Percentiles rank a stretch among this genome's conserved stretches.
Evolutionary conservation across 1,284 basidiomycete species (phyloP).

Genomic region (Trametes polyzona): DNA sequence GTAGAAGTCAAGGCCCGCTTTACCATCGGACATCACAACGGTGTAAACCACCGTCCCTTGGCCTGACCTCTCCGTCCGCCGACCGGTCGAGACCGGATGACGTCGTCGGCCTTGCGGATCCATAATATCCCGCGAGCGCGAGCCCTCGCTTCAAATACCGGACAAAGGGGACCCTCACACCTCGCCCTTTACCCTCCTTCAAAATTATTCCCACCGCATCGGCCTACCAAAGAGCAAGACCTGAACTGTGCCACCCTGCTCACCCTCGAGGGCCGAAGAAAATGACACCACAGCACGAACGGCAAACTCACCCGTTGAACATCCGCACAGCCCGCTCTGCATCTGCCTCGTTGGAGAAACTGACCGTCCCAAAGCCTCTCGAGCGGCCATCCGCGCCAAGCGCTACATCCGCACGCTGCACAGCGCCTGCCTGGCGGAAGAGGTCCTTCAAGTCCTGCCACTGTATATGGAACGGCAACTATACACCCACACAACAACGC

Average conservation of each 20-base stretch:
- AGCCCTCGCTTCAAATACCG: background rate
- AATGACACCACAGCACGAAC: too few relatives aligned
- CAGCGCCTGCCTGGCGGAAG: constrained; percentile 85
- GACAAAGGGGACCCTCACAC: background rate
- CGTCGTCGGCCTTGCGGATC: background rate
- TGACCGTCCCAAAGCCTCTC: constrained; percentile 87
- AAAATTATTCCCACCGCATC: background rate
- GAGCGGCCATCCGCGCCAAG: constrained; percentile 83
- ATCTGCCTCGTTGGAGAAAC: constrained; percentile 84
- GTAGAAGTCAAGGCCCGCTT: too few relatives aligned
- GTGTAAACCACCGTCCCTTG: too few relatives aligned
- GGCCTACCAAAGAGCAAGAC: background rate
- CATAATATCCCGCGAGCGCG: background rate
- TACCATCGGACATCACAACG: too few relatives aligned
- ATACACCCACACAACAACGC: background rate
- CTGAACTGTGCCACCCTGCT: too few relatives aligned
- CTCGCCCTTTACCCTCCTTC: background rate
- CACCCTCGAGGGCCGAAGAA: too few relatives aligned
- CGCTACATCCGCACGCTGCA: constrained; percentile 88
- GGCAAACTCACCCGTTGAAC: constrained; percentile 81
- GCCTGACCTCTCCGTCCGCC: background rate
- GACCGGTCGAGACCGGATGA: background rate
- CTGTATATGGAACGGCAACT: constrained; percentile 96
- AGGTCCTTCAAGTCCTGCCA: constrained; percentile 98
- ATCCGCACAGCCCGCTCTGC: constrained; percentile 84